These are phyloP conservation scores for Dendrocalamus latiflorus DNA, from an alignment of 202 grass and related monocot genomes.

Conservation along the genomic window DNA sequence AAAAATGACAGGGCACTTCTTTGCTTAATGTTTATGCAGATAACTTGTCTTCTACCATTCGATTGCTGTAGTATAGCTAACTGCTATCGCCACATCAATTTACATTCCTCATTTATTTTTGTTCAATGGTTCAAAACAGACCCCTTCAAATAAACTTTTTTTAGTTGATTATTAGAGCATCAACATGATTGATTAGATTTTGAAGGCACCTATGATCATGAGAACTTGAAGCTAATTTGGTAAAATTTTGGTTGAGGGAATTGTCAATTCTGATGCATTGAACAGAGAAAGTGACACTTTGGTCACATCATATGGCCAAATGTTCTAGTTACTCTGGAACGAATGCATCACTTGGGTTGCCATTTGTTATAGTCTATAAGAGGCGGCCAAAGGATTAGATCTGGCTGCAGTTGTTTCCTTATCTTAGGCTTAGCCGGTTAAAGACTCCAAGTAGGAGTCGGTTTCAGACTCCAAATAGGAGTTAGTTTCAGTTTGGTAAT, in stretches of 20 bases:
- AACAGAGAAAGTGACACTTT: neutral
- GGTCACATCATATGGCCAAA: neutral
- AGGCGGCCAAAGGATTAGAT: too few species aligned
- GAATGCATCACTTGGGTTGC: too few species aligned
- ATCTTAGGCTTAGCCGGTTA: too few species aligned
- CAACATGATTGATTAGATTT: neutral
- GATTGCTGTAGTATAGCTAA: neutral
- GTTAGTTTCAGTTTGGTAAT: too few species aligned
- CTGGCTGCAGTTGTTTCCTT: too few species aligned
- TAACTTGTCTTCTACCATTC: neutral
- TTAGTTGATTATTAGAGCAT: neutral
- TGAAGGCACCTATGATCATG: neutral
- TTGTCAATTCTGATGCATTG: neutral
- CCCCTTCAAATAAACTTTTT: neutral
- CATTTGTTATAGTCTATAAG: too few species aligned
- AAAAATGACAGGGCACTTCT: neutral
- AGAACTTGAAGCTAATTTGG: neutral
- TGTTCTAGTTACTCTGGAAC: too few species aligned
- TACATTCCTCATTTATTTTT: neutral
- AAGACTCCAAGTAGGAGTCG: too few species aligned
- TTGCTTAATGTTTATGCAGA: slow-evolving; percentile 5
- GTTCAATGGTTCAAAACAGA: neutral
- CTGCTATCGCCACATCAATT: neutral
- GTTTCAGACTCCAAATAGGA: too few species aligned
- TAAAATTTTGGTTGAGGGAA: neutral